Base-by-base conservation (phyloP, 768 basidiomycete genomes). In the Tylopilus vinaceipallidus region DNA sequence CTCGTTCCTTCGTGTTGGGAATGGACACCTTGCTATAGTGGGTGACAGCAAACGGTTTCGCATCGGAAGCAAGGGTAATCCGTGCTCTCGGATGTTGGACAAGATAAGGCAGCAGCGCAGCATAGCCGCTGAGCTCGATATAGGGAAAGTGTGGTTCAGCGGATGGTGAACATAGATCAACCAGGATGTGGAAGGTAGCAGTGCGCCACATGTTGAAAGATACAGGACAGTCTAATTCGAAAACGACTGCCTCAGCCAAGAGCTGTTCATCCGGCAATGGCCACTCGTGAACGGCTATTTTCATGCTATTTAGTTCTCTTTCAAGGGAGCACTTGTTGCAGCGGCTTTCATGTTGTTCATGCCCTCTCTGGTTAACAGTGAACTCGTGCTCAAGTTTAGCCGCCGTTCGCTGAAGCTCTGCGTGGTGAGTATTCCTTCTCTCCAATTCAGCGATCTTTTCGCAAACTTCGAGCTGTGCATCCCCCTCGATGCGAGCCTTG, bases 161-260 rank as follows among this genome's bases (percentile, higher is more conserved):
- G 19, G 45, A 10, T 17, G 49, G 53, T 6, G 54, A 54, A 54
- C 71, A 71, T 12, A 76, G 42, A 30, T 75, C 70, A 17, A 69
- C 53, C 20, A 77, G 52, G 30, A 79, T 55, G 36, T 56, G 55
- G 42, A 69, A 72, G 5, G 77, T 78, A 26, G 64, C 60, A 1
- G 58, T 62, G 42, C 79, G 69, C 79, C 79, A 80, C 45, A 72
- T 62, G 6, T 65, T 57, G 53, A 79, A 75, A 9, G 62, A 50
- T 7, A 61, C 26, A 4, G 79, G 79, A 43, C 69, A 69, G 10
- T 55, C 49, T 2, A 78, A 50, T 49, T 80, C 76, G 43, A 80
- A 80, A 2, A 78, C 58, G 14, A 71, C 64, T 0, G 56, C 56
- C 43, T 70, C 59, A 0, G 67, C 66, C 7, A 47, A 24, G 4